Conservation (phyloP, 352 stramenopile species). For the Globisporangium heterothallicum region DNA sequence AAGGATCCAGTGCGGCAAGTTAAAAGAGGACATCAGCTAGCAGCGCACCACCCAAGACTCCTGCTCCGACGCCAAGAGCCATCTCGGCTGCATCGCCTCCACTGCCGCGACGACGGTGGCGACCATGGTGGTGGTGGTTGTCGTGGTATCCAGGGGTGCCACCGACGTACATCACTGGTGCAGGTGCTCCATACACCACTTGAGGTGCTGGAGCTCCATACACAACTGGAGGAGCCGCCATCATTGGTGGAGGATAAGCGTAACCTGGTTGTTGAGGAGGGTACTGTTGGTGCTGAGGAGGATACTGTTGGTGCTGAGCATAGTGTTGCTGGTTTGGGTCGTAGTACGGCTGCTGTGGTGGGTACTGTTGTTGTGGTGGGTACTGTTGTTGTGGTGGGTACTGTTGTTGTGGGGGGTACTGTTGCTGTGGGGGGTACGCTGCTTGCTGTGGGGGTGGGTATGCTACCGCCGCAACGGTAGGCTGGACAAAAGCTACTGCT, state of each 20-base stretch:
- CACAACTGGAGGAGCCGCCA: slow-evolving; percentile 19
- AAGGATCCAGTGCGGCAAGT: slow-evolving; percentile 2
- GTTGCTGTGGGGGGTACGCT: slow-evolving; percentile 1
- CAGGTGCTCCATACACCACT: slow-evolving; percentile 18
- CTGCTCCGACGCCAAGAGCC: slow-evolving; percentile 66
- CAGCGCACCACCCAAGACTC: slow-evolving; percentile 68
- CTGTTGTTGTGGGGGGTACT: slow-evolving; percentile 13
- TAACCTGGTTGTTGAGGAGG: slow-evolving; percentile 14
- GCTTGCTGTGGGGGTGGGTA: slow-evolving; percentile 7
- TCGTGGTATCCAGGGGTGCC: slow-evolving; percentile 18
- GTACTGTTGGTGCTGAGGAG: slow-evolving; percentile 29
- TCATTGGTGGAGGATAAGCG: slow-evolving; percentile 20
- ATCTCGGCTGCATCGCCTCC: slow-evolving; percentile 30
- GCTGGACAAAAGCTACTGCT: neutral
- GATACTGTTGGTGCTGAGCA: slow-evolving; percentile 22
- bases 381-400: slow-evolving; percentile 13
- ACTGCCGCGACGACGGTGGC: slow-evolving; percentile 17
- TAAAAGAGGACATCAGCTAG: slow-evolving; percentile 70
- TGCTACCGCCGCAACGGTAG: neutral
- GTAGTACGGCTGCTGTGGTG: slow-evolving; percentile 6
- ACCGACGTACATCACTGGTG: slow-evolving; percentile 12
- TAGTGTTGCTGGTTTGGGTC: slow-evolving; percentile 9
- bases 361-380: slow-evolving; percentile 11
- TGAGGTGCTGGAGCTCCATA: slow-evolving; percentile 28
- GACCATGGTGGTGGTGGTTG: slow-evolving; percentile 26